Percentiles rank a stretch among this genome's conserved stretches.
These are phyloP conservation scores for Clitopilus hobsonii DNA, from an alignment of 768 basidiomycete species.

Conservation along the genomic window DNA sequence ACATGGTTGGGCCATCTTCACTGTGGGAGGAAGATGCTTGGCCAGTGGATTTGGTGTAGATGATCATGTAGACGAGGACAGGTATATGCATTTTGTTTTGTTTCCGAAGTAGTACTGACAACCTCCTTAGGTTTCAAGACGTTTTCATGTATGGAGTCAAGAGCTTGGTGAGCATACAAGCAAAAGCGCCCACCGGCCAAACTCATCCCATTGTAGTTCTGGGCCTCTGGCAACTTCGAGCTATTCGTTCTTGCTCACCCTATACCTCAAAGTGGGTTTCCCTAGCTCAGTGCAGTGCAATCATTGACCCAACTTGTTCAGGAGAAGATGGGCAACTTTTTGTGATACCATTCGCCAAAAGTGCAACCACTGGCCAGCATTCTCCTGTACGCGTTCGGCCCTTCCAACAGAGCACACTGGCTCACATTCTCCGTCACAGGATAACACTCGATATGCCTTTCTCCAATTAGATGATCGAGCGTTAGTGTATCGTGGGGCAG, in stretches of 20 bases:
- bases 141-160: slow-evolving; percentile 79
- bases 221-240: slow-evolving; percentile 91
- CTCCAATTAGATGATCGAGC: slow-evolving; percentile 94
- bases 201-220: slow-evolving; percentile 55
- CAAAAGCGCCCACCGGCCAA: neutral
- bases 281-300: neutral
- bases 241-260: slow-evolving; percentile 68
- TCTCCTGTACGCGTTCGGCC: slow-evolving; percentile 60
- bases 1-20: slow-evolving; percentile 87
- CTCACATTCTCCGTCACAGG: slow-evolving; percentile 38
- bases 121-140: slow-evolving; percentile 59
- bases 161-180: slow-evolving; percentile 52
- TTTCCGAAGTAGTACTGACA: slow-evolving; percentile 1
- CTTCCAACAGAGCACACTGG: neutral
- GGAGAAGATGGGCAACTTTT: slow-evolving; percentile 71
- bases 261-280: slow-evolving; percentile 42
- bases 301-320: slow-evolving; percentile 17
- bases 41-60: slow-evolving; percentile 74
- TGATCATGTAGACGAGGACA: slow-evolving; percentile 52
- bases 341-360: slow-evolving; percentile 89
- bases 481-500: slow-evolving; percentile 90
- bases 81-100: slow-evolving; percentile 23
- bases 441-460: slow-evolving; percentile 94
- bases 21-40: slow-evolving; percentile 82
- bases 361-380: slow-evolving; percentile 87